Conservation (phyloP, 768 basidiomycete species). For the Kwoniella mangroviensis region DNA sequence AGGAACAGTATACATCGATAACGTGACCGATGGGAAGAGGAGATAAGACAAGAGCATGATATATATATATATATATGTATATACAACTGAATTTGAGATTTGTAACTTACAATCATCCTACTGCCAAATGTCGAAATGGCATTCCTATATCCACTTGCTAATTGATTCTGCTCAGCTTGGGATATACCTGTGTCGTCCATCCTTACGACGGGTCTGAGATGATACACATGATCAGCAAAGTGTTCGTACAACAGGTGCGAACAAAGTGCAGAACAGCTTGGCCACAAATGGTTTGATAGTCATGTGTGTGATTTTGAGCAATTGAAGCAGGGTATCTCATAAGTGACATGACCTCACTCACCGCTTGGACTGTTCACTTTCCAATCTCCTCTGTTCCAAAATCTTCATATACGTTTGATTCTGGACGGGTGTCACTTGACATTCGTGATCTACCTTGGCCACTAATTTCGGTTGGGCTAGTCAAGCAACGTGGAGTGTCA, state of each 20-base stretch:
- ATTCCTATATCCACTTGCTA: slow-evolving; percentile 46
- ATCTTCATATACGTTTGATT: slow-evolving; percentile 41
- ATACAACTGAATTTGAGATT: no score
- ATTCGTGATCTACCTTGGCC: slow-evolving; percentile 46
- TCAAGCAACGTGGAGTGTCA: neutral
- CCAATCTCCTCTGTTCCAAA: slow-evolving; percentile 36
- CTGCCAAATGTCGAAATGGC: slow-evolving; percentile 32
- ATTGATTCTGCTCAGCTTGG: slow-evolving; percentile 43
- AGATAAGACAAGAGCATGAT: no score
- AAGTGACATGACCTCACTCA: slow-evolving; percentile 10
- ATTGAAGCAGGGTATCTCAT: no score
- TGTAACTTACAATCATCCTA: slow-evolving; percentile 36
- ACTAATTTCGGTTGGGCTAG: slow-evolving; percentile 43
- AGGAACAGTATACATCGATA: no score
- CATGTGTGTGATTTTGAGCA: no score
- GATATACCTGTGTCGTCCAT: slow-evolving; percentile 36
- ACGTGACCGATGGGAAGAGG: no score
- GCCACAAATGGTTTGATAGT: neutral
- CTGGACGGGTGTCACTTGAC: slow-evolving; percentile 35
- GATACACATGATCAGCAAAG: no score
- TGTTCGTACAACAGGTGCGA: no score
- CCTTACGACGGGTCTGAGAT: slow-evolving; percentile 36
- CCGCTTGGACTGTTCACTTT: slow-evolving; percentile 42
- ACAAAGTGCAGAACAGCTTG: neutral
- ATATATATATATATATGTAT: no score